phyloP scores from a whole-genome alignment of 2,329 filamentous ascomycete species.

The Fusarium sterilihyphosum region DNA sequence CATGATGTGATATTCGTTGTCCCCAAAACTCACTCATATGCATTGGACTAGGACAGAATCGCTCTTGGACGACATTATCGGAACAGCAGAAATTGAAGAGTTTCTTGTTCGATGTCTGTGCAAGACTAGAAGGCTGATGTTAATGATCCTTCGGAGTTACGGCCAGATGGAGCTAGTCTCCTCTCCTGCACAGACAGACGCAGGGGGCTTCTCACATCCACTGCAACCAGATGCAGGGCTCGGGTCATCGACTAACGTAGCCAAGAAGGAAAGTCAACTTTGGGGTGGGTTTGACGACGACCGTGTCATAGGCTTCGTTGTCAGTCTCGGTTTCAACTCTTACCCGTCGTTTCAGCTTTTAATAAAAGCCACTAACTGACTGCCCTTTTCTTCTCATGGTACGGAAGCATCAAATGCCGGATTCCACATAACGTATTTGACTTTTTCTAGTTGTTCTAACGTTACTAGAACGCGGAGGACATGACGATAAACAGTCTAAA shows the following conservation, averaged over 20 bases:
- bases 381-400: neutral
- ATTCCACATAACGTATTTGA: neutral
- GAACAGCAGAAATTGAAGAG: neutral
- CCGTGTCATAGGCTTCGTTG: slow-evolving; percentile 5
- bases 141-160: slow-evolving; percentile 34
- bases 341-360: slow-evolving; percentile 23
- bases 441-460: neutral
- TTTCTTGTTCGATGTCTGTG: slow-evolving; percentile 4
- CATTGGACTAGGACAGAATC: neutral
- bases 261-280: slow-evolving; percentile 8
- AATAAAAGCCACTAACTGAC: neutral
- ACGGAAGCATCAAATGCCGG: neutral
- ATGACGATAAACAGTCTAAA: neutral
- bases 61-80: neutral
- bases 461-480: neutral
- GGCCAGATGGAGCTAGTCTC: slow-evolving; percentile 35
- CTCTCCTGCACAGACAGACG: neutral
- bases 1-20: neutral
- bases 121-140: slow-evolving; percentile 14
- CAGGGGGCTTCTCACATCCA: slow-evolving; percentile 19
- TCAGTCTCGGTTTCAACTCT: slow-evolving; percentile 13
- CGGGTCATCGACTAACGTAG: slow-evolving; percentile 10
- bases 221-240: slow-evolving; percentile 26
- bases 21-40: neutral
- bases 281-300: slow-evolving; percentile 5